phyloP scores from a whole-genome alignment of 2,329 filamentous ascomycete species.

The Penicillium sp. region DNA sequence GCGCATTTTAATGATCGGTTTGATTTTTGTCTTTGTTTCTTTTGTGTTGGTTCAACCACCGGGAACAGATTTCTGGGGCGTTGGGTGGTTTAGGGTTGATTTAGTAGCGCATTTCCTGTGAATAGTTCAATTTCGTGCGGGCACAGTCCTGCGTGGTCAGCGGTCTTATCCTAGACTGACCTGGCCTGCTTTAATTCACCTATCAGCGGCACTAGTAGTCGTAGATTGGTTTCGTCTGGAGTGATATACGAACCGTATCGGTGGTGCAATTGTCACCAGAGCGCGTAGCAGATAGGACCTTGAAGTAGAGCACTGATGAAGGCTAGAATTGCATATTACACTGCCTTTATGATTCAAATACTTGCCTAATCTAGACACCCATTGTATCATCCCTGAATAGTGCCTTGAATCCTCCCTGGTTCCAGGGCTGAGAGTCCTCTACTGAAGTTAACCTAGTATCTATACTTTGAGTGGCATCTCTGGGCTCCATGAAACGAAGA shows the following conservation, averaged over 20 bases:
- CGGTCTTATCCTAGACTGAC: background rate
- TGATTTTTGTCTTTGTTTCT: background rate
- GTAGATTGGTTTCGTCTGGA: background rate
- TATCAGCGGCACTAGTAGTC: background rate
- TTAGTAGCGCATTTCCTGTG: slow-evolving; percentile 28
- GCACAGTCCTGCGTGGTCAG: background rate
- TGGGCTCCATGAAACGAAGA: too few relatives aligned
- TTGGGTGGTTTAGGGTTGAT: slow-evolving; percentile 10
- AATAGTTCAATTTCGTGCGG: slow-evolving; percentile 19
- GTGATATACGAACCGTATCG: too few relatives aligned
- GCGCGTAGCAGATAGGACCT: too few relatives aligned
- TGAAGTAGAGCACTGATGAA: too few relatives aligned
- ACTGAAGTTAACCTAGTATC: too few relatives aligned
- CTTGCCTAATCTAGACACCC: too few relatives aligned
- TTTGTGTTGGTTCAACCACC: slow-evolving; percentile 4
- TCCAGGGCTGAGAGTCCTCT: too few relatives aligned
- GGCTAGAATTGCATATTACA: background rate
- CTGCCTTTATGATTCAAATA: background rate
- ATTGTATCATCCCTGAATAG: too few relatives aligned
- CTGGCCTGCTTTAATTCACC: background rate
- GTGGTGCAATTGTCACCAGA: too few relatives aligned
- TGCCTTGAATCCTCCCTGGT: too few relatives aligned
- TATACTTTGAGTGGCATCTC: too few relatives aligned
- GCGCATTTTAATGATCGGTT: slow-evolving; percentile 17
- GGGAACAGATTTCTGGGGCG: slow-evolving; percentile 10